These are phyloP conservation scores for Psophocarpus tetragonolobus DNA, from an alignment of 306 rosid genomes.

Conservation along the genomic window DNA sequence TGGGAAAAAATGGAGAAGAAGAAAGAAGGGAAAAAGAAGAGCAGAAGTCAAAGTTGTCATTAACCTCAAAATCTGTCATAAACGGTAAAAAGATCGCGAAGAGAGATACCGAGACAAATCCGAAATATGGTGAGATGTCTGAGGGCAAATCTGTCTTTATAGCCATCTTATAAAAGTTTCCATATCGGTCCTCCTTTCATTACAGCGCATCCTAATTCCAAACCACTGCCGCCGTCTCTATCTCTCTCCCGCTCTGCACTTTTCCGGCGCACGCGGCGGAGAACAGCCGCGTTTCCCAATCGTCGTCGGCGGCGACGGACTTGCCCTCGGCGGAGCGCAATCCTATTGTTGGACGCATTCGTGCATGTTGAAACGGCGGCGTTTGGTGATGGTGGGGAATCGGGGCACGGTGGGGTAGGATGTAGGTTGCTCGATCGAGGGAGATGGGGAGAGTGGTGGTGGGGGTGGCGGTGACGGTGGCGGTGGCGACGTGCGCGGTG, in stretches of 20 bases:
- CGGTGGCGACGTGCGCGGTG: slow-evolving; percentile 71
- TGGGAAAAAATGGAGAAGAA: not conserved
- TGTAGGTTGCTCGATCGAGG: slow-evolving; percentile 52
- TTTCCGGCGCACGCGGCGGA: slow-evolving; percentile 55
- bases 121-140: not conserved
- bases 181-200: slow-evolving; percentile 54
- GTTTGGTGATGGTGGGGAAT: slow-evolving; percentile 47
- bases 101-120: slow-evolving; percentile 51
- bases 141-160: slow-evolving; percentile 48
- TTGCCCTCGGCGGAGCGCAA: not conserved
- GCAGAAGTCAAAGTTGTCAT: slow-evolving; percentile 50
- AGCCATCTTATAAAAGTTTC: slow-evolving; percentile 41
- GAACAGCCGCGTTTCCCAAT: not conserved
- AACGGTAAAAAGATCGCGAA: slow-evolving; percentile 53
- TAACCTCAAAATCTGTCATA: slow-evolving; percentile 53
- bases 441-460: slow-evolving; percentile 70
- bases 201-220: slow-evolving; percentile 42
- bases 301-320: slow-evolving; percentile 25
- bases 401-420: slow-evolving; percentile 46
- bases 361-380: slow-evolving; percentile 78
- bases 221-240: slow-evolving; percentile 42
- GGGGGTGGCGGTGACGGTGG: slow-evolving; percentile 70
- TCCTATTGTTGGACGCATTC: not conserved
- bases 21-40: not conserved
- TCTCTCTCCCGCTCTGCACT: slow-evolving; percentile 23